Evolutionary conservation across 192 early-diverging fungal species (phyloP).

Genomic region (Gigaspora rosea): DNA sequence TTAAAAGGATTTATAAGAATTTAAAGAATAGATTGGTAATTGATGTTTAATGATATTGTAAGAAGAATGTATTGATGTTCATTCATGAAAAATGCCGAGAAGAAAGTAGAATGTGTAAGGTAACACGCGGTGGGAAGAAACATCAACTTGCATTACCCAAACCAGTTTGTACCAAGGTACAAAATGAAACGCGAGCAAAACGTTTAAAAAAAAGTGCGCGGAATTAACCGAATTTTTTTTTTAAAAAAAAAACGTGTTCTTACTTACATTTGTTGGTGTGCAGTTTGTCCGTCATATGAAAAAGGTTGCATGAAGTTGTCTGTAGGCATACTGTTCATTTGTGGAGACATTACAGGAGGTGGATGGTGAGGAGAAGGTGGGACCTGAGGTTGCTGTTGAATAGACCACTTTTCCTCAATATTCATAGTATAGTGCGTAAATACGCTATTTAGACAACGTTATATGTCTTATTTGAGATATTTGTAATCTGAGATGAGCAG

Average conservation of each 20-base stretch:
- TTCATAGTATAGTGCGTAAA: slow-evolving; percentile 8
- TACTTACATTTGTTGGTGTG: slow-evolving; percentile 32
- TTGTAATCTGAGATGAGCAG: too few relatives aligned
- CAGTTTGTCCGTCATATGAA: not conserved
- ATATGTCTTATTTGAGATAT: too few relatives aligned
- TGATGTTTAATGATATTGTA: not conserved
- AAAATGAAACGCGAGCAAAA: slow-evolving; percentile 16
- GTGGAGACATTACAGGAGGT: not conserved
- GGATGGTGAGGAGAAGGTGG: slow-evolving; percentile 27
- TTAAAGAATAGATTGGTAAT: not conserved
- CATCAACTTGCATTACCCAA: slow-evolving; percentile 20
- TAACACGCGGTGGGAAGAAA: slow-evolving; percentile 26
- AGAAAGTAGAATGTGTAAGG: slow-evolving; percentile 17
- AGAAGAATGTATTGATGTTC: not conserved
- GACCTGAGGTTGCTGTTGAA: slow-evolving; percentile 14
- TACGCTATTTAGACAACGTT: too few relatives aligned
- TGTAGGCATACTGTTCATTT: slow-evolving; percentile 16
- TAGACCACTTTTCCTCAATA: slow-evolving; percentile 28
- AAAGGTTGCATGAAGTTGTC: slow-evolving; percentile 22
- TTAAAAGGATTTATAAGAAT: too few relatives aligned
- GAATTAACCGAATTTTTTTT: not conserved
- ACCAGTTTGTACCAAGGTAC: slow-evolving; percentile 29
- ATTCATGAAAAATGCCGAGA: too few relatives aligned
- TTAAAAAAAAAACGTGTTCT: not conserved
- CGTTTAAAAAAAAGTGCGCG: not conserved